These are phyloP conservation scores for Dactylonectria estremocensis DNA, from an alignment of 2,329 filamentous ascomycete species.

Conservation along the genomic window DNA sequence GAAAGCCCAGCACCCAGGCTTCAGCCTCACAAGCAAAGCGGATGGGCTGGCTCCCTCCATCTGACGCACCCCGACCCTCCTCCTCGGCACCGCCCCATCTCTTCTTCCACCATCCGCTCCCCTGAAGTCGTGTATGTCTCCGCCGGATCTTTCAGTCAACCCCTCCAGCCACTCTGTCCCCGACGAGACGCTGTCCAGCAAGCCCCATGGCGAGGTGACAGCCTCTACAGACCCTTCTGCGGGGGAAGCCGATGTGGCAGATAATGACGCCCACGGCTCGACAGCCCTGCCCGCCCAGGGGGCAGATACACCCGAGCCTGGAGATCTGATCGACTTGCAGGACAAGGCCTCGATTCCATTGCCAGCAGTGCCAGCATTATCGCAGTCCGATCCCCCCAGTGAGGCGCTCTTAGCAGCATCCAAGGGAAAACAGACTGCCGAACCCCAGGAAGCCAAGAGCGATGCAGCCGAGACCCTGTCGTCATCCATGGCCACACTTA, in stretches of 20 bases:
- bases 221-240: constrained; percentile 34
- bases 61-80: constrained; percentile 31
- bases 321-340: constrained; percentile 44
- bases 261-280: constrained; percentile 19
- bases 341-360: constrained; percentile 26
- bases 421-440: constrained; percentile 47
- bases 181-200: constrained; percentile 48
- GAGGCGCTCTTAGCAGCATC: constrained; percentile 31
- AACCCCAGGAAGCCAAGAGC: constrained; percentile 29
- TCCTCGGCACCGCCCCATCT: constrained; percentile 23
- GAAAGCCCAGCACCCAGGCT: constrained; percentile 10
- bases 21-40: constrained; percentile 35
- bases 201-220: constrained; percentile 49
- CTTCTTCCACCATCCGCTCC: constrained; percentile 14
- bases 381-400: constrained; percentile 19
- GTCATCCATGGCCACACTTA: constrained; percentile 65
- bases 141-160: constrained; percentile 50
- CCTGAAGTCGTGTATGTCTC: constrained; percentile 55
- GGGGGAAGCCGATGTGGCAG: constrained; percentile 29
- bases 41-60: constrained; percentile 42
- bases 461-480: constrained; percentile 54
- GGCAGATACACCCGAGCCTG: constrained; percentile 18
- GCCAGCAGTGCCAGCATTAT: constrained; percentile 8
- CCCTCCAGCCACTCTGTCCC: constrained; percentile 48
- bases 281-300: constrained; percentile 7